phyloP scores from a whole-genome alignment of 306 rosid species.

The Elaeagnus macrophylla region DNA sequence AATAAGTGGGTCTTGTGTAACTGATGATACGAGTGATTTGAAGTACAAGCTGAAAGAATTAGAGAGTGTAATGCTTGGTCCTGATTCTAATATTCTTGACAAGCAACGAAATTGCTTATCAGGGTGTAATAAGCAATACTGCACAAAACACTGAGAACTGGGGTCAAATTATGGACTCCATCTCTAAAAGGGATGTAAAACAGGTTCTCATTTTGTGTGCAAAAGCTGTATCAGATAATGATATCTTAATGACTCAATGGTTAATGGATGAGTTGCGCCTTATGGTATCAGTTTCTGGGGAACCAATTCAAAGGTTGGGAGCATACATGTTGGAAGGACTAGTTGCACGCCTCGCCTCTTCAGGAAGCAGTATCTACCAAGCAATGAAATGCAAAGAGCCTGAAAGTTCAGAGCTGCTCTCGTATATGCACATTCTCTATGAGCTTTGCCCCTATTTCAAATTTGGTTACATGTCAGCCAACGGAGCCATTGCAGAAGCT shows the following conservation, averaged over 20 bases:
- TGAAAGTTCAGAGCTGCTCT: constrained; percentile 63
- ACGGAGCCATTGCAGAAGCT: constrained; percentile 98
- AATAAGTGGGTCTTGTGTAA: constrained; percentile 64
- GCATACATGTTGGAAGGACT: constrained; percentile 98
- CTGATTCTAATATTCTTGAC: constrained; percentile 52
- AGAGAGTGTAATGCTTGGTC: constrained; percentile 82
- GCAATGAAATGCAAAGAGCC: constrained; percentile 76
- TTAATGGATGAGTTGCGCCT: constrained; percentile 69
- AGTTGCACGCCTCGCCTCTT: constrained; percentile 53
- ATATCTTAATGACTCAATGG: constrained; percentile 60
- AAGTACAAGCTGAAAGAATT: constrained; percentile 71
- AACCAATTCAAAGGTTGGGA: constrained; percentile 91
- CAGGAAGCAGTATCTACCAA: constrained; percentile 72
- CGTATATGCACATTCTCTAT: constrained; percentile 76
- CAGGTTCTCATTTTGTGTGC: constrained; percentile 69
- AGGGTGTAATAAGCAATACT: constrained; percentile 29
- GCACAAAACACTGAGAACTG: constrained; percentile 49
- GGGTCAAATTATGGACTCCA: constrained; percentile 62
- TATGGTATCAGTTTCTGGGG: constrained; percentile 87
- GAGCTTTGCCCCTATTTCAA: constrained; percentile 96
- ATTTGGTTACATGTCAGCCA: constrained; percentile 95
- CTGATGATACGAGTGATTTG: constrained; percentile 56
- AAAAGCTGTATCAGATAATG: constrained; percentile 60
- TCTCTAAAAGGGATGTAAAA: constrained; percentile 56
- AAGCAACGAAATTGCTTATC: constrained; percentile 38